Evolutionary conservation across 768 basidiomycete species (phyloP).

Genomic region (Mycena filopes): DNA sequence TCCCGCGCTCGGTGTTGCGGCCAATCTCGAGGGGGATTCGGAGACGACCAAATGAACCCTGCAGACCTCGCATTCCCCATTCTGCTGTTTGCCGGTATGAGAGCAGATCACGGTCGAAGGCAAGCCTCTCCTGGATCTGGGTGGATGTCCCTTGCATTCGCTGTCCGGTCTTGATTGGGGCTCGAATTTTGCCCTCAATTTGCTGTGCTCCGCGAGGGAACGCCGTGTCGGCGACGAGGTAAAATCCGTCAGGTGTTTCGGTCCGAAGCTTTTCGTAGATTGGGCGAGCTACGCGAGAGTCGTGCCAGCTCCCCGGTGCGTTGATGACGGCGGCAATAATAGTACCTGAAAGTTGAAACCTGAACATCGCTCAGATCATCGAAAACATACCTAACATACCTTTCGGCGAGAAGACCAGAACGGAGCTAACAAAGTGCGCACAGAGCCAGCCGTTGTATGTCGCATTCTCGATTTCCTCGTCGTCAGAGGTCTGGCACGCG

Average conservation of each 20-base stretch:
- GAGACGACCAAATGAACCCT: not conserved
- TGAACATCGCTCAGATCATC: not conserved
- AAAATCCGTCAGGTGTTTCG: conserved; percentile 33
- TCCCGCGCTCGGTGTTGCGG: not conserved
- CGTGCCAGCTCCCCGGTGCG: not conserved
- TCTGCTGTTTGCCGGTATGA: conserved; percentile 23
- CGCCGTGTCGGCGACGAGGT: conserved; percentile 48
- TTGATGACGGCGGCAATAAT: not conserved
- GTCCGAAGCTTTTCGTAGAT: not conserved
- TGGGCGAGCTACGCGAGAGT: not conserved
- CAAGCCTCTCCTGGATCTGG: conserved; percentile 10
- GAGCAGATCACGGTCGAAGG: no score
- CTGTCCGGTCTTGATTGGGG: conserved; percentile 40
- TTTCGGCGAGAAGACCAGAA: conserved; percentile 37
- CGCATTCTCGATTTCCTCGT: conserved; percentile 33
- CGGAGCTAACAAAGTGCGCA: conserved; percentile 42
- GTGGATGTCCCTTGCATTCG: not conserved
- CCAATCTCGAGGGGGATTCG: not conserved
- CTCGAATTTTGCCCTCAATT: conserved; percentile 38
- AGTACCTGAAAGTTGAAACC: not conserved
- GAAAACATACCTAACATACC: not conserved
- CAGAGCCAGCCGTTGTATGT: no score
- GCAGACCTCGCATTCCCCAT: conserved; percentile 39
- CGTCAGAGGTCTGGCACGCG: conserved; percentile 26
- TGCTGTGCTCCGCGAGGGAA: conserved; percentile 39